A percentile compares a stretch with the other conserved stretches of the same genome.
These are phyloP conservation scores for Amanita polypyramis DNA, from an alignment of 768 basidiomycete species.

Conservation along the genomic window DNA sequence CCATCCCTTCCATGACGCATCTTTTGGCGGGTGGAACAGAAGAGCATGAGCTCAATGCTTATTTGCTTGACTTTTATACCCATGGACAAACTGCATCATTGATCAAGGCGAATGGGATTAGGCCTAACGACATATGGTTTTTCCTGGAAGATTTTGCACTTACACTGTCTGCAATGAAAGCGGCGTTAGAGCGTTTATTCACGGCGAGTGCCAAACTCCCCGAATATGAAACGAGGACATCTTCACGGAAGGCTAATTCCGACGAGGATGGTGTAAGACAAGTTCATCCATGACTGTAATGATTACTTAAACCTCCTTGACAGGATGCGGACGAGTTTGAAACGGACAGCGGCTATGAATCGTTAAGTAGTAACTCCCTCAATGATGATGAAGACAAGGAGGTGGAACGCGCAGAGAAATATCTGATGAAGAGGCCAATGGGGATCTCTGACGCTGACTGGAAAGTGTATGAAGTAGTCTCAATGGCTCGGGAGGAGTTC, in stretches of 20 bases:
- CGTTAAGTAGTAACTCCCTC: slow-evolving; percentile 13
- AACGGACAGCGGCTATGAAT: slow-evolving; percentile 15
- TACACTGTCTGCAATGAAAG: slow-evolving; percentile 37
- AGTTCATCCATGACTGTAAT: background rate
- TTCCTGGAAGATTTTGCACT: slow-evolving; percentile 47
- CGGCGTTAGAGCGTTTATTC: slow-evolving; percentile 38
- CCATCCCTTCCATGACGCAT: slow-evolving; percentile 43
- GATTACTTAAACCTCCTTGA: slow-evolving; percentile 8
- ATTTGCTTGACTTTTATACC: slow-evolving; percentile 56
- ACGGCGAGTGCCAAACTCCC: slow-evolving; percentile 13
- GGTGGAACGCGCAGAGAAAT: slow-evolving; percentile 2
- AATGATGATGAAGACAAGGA: slow-evolving; percentile 11
- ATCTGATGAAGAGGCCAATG: slow-evolving; percentile 20
- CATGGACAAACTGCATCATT: slow-evolving; percentile 50
- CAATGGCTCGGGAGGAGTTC: slow-evolving; percentile 36
- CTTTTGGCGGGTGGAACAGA: slow-evolving; percentile 13
- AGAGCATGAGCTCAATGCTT: slow-evolving; percentile 41
- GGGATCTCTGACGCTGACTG: slow-evolving; percentile 38
- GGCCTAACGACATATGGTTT: slow-evolving; percentile 59
- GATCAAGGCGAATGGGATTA: slow-evolving; percentile 42
- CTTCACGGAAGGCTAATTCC: background rate
- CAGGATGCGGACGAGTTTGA: slow-evolving; percentile 16
- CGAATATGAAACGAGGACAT: background rate
- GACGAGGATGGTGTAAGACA: background rate
- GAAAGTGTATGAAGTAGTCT: slow-evolving; percentile 43